phyloP scores from a whole-genome alignment of 148 eudicot genomes.

The Amaranthus hypochondriacus region DNA sequence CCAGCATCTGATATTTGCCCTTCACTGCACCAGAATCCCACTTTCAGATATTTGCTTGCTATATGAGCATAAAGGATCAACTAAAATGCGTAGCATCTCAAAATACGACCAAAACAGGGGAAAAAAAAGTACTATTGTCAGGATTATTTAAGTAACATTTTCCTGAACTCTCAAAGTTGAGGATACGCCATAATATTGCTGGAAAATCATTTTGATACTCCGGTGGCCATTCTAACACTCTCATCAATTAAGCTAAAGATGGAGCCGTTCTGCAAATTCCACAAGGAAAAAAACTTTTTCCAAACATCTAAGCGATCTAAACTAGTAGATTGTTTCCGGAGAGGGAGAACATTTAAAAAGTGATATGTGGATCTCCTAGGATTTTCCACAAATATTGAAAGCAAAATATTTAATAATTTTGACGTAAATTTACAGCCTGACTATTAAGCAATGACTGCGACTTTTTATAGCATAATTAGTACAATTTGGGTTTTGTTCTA shows the following conservation, averaged over 20 bases:
- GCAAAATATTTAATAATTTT: background rate
- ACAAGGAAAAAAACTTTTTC: background rate
- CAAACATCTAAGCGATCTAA: background rate
- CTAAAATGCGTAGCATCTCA: background rate
- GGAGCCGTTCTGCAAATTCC: background rate
- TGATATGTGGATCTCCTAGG: background rate
- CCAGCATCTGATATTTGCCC: slow-evolving; percentile 83
- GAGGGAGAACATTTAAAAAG: background rate
- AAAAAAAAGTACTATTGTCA: too few species aligned
- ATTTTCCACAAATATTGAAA: background rate
- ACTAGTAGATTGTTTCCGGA: background rate
- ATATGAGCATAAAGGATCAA: background rate
- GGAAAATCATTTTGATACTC: background rate
- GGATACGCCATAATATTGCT: background rate
- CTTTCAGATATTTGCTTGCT: background rate
- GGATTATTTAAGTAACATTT: background rate
- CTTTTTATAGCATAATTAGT: background rate
- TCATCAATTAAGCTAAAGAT: background rate
- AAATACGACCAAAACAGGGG: too few species aligned
- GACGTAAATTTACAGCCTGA: background rate
- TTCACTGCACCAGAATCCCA: slow-evolving; percentile 40
- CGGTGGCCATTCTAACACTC: background rate
- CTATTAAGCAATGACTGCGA: background rate
- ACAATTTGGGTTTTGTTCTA: background rate
- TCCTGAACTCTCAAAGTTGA: background rate